Evolutionary conservation across 2,329 filamentous ascomycete species (phyloP), one percentile per base, ranked within the genome.

Genomic region (Diaporthe vaccinii): DNA sequence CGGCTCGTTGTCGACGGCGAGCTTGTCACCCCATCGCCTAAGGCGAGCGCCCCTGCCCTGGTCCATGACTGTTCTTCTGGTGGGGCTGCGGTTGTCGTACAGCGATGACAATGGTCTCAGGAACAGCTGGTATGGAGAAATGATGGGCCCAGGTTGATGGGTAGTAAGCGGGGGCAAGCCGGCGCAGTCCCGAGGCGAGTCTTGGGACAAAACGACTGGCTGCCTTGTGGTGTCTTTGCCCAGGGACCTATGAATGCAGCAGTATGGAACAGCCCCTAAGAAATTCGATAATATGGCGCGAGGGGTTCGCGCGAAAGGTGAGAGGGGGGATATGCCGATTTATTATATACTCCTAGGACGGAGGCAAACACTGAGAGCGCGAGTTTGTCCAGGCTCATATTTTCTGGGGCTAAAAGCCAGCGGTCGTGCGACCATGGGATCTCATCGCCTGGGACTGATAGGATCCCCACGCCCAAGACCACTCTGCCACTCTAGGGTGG

Each of bases 1-100:
- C 1, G 93, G 91, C 84, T 98, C 95, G 73, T 90, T 86, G 74
- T 93, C 89, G 75, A 97, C 94, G 61, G 93, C 92, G 74, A 96
- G 82, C 86, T 91, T 95, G 57, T 90, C 83, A 73, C 84, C 83
- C 83, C 87, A 86, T 76, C 83, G 82, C 78, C 84, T 84, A 70
- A 86, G 79, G 77, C 83, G 85, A 84, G 49, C 75, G 75, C 78
- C 81, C 75, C 83, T 80, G 65, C 83, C 81, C 78, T 81, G 80
- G 74, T 79, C 75, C 83, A 83, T 85, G 46, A 68, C 65, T 79
- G 69, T 55, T 31, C 25, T 57, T 36, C 78, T 62, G 49, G 46
- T 76, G 44, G 46, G 73, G 58, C 65, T 59, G 49, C 28, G 28
- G 51, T 22, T 28, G 31, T 31, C 25, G 31, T 55, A 46, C 17